These are phyloP conservation scores for Pythium apleroticum DNA, from an alignment of 352 stramenopile species.

Conservation along the genomic window DNA sequence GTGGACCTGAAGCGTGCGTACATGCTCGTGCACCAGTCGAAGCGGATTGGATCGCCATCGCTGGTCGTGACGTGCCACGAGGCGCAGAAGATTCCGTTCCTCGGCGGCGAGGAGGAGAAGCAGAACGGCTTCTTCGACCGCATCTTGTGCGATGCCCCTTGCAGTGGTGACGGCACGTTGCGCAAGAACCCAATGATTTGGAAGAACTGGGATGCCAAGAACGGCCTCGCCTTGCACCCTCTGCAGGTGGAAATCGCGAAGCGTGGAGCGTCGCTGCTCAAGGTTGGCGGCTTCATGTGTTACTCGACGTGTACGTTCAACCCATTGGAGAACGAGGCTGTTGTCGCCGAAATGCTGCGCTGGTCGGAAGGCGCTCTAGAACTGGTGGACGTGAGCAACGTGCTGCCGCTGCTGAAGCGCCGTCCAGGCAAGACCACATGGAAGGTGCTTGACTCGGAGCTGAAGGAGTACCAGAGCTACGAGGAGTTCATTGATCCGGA, in stretches of 20 bases:
- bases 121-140: conserved; percentile 94
- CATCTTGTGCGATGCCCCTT: conserved; percentile 98
- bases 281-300: conserved; percentile 92
- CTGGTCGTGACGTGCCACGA: conserved; percentile 96
- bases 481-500: conserved; percentile 58
- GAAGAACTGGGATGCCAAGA: conserved; percentile 92
- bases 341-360: conserved; percentile 96
- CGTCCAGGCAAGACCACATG: conserved; percentile 89
- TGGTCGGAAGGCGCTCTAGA: conserved; percentile 88
- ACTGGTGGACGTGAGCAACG: conserved; percentile 89
- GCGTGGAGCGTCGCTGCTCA: conserved; percentile 90
- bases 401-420: conserved; percentile 81
- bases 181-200: conserved; percentile 98
- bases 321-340: conserved; percentile 99
- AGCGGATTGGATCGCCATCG: conserved; percentile 93
- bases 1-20: conserved; percentile 96
- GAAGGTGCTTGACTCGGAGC: conserved; percentile 91
- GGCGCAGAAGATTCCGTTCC: conserved; percentile 94
- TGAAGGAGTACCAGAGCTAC: conserved; percentile 79
- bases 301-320: conserved; percentile 99
- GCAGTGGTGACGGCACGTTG: conserved; percentile 97
- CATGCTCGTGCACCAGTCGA: conserved; percentile 98
- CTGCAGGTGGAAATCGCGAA: conserved; percentile 96
- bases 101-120: conserved; percentile 62
- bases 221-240: conserved; percentile 91